Percentiles rank a stretch among this genome's conserved stretches.
Evolutionary conservation across 441 rosid genomes (phyloP).

Genomic region (Bruguiera hainesii): DNA sequence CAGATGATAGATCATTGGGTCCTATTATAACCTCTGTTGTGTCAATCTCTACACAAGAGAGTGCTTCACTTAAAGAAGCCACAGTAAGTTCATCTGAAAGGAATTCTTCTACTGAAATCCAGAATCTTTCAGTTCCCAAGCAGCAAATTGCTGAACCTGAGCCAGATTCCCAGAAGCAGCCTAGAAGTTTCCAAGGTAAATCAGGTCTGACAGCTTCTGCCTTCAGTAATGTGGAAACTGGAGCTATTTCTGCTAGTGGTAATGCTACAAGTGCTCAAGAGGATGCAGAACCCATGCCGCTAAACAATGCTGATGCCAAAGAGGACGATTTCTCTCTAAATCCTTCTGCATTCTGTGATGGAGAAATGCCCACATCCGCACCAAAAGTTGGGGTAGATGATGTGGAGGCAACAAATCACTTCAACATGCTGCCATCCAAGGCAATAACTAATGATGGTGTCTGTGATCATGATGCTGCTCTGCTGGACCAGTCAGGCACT

Average conservation of each 20-base stretch:
- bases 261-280: slow-evolving; percentile 35
- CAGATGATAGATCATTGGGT: slow-evolving; percentile 37
- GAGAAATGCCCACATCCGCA: slow-evolving; percentile 31
- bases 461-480: slow-evolving; percentile 32
- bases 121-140: slow-evolving; percentile 32
- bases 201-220: slow-evolving; percentile 33
- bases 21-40: slow-evolving; percentile 26
- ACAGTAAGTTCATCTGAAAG: slow-evolving; percentile 26
- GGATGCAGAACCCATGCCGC: slow-evolving; percentile 26
- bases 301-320: slow-evolving; percentile 38
- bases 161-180: slow-evolving; percentile 35
- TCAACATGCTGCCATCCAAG: slow-evolving; percentile 28
- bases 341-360: slow-evolving; percentile 25
- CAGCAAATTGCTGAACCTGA: slow-evolving; percentile 36
- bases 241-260: slow-evolving; percentile 36
- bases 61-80: slow-evolving; percentile 31
- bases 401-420: slow-evolving; percentile 27
- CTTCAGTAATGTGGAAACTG: slow-evolving; percentile 40
- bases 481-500: slow-evolving; percentile 36
- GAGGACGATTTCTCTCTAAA: slow-evolving; percentile 23
- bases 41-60: slow-evolving; percentile 43
- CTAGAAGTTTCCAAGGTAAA: slow-evolving; percentile 25
- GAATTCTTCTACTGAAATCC: slow-evolving; percentile 30
- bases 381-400: slow-evolving; percentile 31
- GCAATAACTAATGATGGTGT: slow-evolving; percentile 30